These are phyloP conservation scores for Phytophthora kernoviae DNA, from an alignment of 352 stramenopile genomes.

Conservation along the genomic window DNA sequence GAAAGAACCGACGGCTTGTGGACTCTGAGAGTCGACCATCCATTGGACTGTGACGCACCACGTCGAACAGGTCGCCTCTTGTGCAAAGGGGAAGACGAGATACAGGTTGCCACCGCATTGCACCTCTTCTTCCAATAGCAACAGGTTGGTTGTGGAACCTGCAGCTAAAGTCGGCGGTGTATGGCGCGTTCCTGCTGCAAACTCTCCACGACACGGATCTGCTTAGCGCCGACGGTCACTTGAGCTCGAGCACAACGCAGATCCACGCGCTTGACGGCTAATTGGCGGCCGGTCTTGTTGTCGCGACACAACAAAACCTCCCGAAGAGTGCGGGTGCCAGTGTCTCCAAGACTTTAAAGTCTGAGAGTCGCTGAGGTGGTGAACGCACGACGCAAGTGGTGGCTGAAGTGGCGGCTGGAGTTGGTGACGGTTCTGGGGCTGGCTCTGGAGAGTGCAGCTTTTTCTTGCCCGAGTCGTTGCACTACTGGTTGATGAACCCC, in stretches of 20 bases:
- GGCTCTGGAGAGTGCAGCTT: slow-evolving; percentile 10
- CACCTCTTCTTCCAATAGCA: slow-evolving; percentile 56
- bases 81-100: slow-evolving; percentile 62
- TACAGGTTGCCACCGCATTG: slow-evolving; percentile 42
- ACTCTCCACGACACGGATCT: slow-evolving; percentile 53
- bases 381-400: slow-evolving; percentile 25
- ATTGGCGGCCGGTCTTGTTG: slow-evolving; percentile 35
- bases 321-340: slow-evolving; percentile 63
- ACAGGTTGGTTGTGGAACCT: slow-evolving; percentile 36
- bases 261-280: slow-evolving; percentile 62
- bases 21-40: slow-evolving; percentile 39
- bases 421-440: background rate
- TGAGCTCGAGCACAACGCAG: slow-evolving; percentile 37
- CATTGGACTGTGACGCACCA: slow-evolving; percentile 43
- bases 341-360: slow-evolving; percentile 44
- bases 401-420: background rate
- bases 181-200: slow-evolving; percentile 51
- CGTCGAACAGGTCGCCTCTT: slow-evolving; percentile 58
- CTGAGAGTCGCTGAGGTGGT: slow-evolving; percentile 33
- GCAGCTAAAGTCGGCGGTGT: slow-evolving; percentile 42
- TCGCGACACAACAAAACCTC: slow-evolving; percentile 62
- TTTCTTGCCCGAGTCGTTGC: slow-evolving; percentile 21
- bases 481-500: slow-evolving; percentile 6
- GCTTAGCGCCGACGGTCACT: slow-evolving; percentile 36
- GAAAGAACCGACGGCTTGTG: slow-evolving; percentile 40